phyloP scores from a whole-genome alignment of 2,329 filamentous ascomycete species.

The Apiospora marii region DNA sequence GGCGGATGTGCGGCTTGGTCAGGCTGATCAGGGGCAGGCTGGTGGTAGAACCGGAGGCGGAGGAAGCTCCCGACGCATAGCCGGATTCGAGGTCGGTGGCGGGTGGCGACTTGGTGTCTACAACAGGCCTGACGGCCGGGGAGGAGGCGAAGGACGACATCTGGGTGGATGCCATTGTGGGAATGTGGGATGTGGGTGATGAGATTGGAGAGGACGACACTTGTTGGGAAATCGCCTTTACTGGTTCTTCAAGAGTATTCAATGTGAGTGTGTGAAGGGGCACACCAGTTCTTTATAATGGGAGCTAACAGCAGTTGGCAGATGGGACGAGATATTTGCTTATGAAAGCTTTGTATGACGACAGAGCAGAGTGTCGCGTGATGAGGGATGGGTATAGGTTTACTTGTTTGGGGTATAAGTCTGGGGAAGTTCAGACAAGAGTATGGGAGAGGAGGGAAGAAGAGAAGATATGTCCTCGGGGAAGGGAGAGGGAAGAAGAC shows the following conservation, averaged over 20 bases:
- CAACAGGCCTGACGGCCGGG: constrained; percentile 44
- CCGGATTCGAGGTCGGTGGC: constrained; percentile 74
- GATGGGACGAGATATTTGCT: constrained; percentile 1
- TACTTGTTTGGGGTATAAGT: constrained; percentile 19
- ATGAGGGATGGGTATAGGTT: background rate
- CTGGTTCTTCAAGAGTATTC: constrained; percentile 1
- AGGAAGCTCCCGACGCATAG: constrained; percentile 73
- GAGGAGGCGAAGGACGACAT: constrained; percentile 50
- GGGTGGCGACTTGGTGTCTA: constrained; percentile 51
- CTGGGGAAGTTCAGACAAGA: constrained; percentile 12
- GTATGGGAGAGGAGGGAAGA: constrained; percentile 14
- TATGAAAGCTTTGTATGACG: constrained; percentile 12
- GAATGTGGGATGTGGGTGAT: background rate
- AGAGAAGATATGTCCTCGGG: constrained; percentile 4
- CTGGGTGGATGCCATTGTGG: constrained; percentile 45
- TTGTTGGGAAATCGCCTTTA: background rate
- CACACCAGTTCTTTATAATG: background rate
- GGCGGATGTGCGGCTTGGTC: constrained; percentile 85
- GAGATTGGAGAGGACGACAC: background rate
- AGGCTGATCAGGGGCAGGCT: constrained; percentile 81
- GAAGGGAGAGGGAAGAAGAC: background rate
- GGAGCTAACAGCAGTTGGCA: background rate
- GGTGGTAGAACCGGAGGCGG: constrained; percentile 67
- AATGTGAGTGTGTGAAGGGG: constrained; percentile 5
- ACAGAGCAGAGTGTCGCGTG: constrained; percentile 7